Conservation (phyloP, 257 asterid genomes). For the Misopates orontium region DNA sequence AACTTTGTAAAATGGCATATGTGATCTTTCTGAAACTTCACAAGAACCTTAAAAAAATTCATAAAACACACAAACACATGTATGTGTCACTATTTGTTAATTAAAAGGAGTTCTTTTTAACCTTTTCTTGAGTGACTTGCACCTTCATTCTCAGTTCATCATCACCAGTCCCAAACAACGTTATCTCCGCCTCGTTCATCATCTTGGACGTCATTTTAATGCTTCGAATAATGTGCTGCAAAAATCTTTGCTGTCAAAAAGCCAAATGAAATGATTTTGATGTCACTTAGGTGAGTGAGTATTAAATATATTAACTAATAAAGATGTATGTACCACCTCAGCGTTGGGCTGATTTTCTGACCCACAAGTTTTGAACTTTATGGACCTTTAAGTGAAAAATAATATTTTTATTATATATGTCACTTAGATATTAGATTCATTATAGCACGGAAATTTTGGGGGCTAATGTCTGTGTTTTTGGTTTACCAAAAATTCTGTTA, state of each 20-base stretch:
- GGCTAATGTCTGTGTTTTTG: too few relatives aligned
- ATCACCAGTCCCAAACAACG: constrained; percentile 52
- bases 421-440: constrained; percentile 21
- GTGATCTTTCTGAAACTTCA: constrained; percentile 21
- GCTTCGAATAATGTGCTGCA: too few relatives aligned
- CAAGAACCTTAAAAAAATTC: constrained; percentile 1
- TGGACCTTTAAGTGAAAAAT: constrained; percentile 35
- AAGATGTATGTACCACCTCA: constrained; percentile 67
- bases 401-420: not conserved
- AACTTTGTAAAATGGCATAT: constrained; percentile 17
- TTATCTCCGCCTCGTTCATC: constrained; percentile 61
- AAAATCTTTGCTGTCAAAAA: too few relatives aligned
- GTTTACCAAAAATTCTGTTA: constrained; percentile 22
- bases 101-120: constrained; percentile 23
- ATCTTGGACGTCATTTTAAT: too few relatives aligned
- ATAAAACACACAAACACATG: not conserved
- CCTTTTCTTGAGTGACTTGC: constrained; percentile 40
- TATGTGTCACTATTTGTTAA: constrained; percentile 24
- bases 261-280: not conserved
- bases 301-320: not conserved
- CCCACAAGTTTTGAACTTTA: constrained; percentile 59
- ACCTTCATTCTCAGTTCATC: constrained; percentile 26
- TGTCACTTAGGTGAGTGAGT: not conserved
- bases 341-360: constrained; percentile 39
- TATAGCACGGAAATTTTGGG: constrained; percentile 31